Conservation (phyloP, 176 grass and related monocot genomes). For the Hordeum marinum region DNA sequence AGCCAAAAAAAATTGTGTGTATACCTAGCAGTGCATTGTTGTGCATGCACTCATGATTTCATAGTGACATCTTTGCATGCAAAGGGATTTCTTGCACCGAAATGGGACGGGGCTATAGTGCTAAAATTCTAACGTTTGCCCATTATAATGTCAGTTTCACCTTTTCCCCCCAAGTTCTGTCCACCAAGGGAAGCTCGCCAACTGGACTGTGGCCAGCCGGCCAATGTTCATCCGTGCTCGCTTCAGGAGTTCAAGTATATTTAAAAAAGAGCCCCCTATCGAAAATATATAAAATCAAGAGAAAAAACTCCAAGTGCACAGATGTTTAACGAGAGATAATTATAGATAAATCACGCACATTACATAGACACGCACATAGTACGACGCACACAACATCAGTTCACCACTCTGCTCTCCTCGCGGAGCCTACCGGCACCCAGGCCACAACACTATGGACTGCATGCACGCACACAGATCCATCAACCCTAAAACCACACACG, state of each 20-base stretch:
- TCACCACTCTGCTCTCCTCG: neutral
- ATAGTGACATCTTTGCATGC: too few relatives aligned
- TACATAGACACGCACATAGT: neutral
- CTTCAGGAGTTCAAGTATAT: neutral
- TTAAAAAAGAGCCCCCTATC: too few relatives aligned
- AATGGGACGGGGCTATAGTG: too few relatives aligned
- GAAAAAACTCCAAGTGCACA: neutral
- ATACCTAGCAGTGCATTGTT: too few relatives aligned
- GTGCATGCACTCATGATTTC: too few relatives aligned
- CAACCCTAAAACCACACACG: conserved; percentile 13
- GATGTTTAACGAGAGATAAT: neutral
- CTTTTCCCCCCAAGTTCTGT: too few relatives aligned
- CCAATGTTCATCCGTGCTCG: neutral
- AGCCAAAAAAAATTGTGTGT: too few relatives aligned
- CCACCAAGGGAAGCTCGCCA: too few relatives aligned
- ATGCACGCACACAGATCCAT: neutral
- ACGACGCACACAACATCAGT: neutral
- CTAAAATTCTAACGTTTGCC: too few relatives aligned
- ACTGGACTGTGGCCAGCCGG: too few relatives aligned
- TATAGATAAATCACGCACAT: neutral
- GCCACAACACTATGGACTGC: neutral
- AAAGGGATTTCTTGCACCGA: too few relatives aligned
- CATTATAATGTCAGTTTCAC: too few relatives aligned
- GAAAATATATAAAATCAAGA: neutral
- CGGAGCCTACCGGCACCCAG: neutral